Evolutionary conservation across 2,329 filamentous ascomycete species (phyloP), one percentile per base, ranked within the genome.

Genomic region (Trichoderma koningiopsis): DNA sequence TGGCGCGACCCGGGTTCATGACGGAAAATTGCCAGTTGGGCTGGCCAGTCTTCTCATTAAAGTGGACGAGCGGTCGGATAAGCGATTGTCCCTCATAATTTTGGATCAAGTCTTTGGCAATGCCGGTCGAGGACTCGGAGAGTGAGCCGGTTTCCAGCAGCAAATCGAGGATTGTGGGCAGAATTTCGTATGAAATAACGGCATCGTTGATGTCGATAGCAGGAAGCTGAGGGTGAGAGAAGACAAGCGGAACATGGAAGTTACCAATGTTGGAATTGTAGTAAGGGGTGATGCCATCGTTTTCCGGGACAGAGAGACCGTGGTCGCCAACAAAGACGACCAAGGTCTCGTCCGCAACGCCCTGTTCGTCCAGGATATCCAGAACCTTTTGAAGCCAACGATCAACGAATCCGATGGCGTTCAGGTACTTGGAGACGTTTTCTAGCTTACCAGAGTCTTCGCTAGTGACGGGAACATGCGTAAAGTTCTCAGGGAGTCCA

Each of bases 151-250:
- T 78, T 64, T 77, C 76, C 70, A 78, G 70, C 35, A 79, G 75
- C 1, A 79, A 70, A 40, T 79, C 77, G 53, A 79, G 75, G 37
- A 79, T 75, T 10, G 77, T 78, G 1, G 77, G 77, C 6, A 79
- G 72, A 29, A 79, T 76, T 27, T 77, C 77, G 55, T 76, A 71
- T 29, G 77, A 77, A 16, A 75, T 75, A 10, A 77, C 75, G n/a
- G 77, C 74, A 43, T 76, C 75, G 24, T 76, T 69, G 68, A 79
- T 74, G 57, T 79, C 76, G 6, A 79, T 67, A n/a, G 73, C 70
- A 2, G 77, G 77, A 35, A 79, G 72, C 35, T 75, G 71, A 2
- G 77, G 77, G 58, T 79, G 77, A 14, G 76, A 74, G 56, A 79
- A 74, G 22, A 76, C 73, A 24, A 79, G 72, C 11, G 77, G 77